Evolutionary conservation across 805 yeast genomes (phyloP).

Genomic region (Torulaspora gathmanii): DNA sequence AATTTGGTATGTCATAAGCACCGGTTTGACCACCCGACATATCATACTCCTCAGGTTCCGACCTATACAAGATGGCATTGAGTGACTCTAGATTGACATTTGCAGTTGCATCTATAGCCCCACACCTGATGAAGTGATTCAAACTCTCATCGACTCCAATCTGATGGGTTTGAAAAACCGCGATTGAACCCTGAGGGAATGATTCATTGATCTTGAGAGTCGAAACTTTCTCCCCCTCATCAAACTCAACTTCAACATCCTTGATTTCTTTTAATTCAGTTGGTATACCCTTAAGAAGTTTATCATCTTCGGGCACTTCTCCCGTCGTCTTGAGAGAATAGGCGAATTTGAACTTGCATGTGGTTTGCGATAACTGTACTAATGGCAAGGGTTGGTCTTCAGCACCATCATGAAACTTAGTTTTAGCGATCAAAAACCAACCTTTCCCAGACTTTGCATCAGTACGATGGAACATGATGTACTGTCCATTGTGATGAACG

Average conservation of each 20-base stretch:
- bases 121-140: constrained; percentile 63
- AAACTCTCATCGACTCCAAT: constrained; percentile 60
- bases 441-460: constrained; percentile 84
- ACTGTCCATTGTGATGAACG: constrained; percentile 91
- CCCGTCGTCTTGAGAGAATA: constrained; percentile 53
- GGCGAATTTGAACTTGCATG: constrained; percentile 52
- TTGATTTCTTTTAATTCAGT: constrained; percentile 52
- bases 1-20: constrained; percentile 64
- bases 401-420: constrained; percentile 52
- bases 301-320: constrained; percentile 39
- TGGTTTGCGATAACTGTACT: constrained; percentile 54
- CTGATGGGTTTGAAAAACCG: constrained; percentile 69
- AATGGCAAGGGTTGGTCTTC: constrained; percentile 56
- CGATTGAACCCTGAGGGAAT: constrained; percentile 89
- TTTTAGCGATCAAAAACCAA: constrained; percentile 80
- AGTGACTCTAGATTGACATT: constrained; percentile 61
- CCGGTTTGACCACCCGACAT: constrained; percentile 68
- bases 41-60: constrained; percentile 87
- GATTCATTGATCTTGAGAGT: constrained; percentile 52
- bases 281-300: constrained; percentile 57
- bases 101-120: constrained; percentile 69
- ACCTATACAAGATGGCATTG: constrained; percentile 67
- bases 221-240: constrained; percentile 43
- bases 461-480: constrained; percentile 80
- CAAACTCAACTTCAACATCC: constrained; percentile 44